A percentile compares a stretch with the other conserved stretches of the same genome.
These are phyloP conservation scores for Rhizopus stolonifer DNA, from an alignment of 371 early-diverging fungal species.

Conservation along the genomic window DNA sequence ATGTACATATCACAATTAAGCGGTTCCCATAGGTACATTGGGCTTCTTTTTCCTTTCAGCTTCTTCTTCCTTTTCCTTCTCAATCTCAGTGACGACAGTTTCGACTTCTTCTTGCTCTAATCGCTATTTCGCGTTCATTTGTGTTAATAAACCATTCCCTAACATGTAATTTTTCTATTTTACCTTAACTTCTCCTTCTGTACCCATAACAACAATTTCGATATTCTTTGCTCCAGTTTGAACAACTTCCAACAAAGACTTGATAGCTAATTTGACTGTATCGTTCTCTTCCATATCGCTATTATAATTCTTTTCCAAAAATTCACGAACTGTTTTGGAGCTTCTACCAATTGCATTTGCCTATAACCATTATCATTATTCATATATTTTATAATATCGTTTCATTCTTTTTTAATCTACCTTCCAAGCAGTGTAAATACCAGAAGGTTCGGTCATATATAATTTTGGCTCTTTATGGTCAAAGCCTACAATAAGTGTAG, in stretches of 20 bases:
- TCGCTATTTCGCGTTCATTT: slow-evolving; percentile 38
- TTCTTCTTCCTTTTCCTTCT: slow-evolving; percentile 92
- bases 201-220: slow-evolving; percentile 91
- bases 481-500: slow-evolving; percentile 96
- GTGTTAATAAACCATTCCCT: neutral
- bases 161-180: neutral
- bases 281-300: slow-evolving; percentile 81
- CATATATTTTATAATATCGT: slow-evolving; percentile 37
- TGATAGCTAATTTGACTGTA: slow-evolving; percentile 88
- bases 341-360: slow-evolving; percentile 97
- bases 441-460: slow-evolving; percentile 99
- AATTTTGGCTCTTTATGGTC: slow-evolving; percentile 87
- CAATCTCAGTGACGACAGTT: slow-evolving; percentile 80
- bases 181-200: slow-evolving; percentile 71
- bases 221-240: slow-evolving; percentile 99
- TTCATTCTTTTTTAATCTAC: slow-evolving; percentile 34
- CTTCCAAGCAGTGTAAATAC: slow-evolving; percentile 99
- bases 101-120: slow-evolving; percentile 85
- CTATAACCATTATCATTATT: slow-evolving; percentile 18
- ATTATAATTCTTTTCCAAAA: slow-evolving; percentile 95
- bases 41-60: slow-evolving; percentile 77
- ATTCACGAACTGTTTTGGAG: slow-evolving; percentile 96
- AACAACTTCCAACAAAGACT: slow-evolving; percentile 93
- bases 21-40: slow-evolving; percentile 30
- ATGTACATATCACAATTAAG: slow-evolving; percentile 16